Evolutionary conservation across 108 stramenopile species (phyloP), one percentile per base, ranked within the genome.

Genomic region (Skeletonema grethae): DNA sequence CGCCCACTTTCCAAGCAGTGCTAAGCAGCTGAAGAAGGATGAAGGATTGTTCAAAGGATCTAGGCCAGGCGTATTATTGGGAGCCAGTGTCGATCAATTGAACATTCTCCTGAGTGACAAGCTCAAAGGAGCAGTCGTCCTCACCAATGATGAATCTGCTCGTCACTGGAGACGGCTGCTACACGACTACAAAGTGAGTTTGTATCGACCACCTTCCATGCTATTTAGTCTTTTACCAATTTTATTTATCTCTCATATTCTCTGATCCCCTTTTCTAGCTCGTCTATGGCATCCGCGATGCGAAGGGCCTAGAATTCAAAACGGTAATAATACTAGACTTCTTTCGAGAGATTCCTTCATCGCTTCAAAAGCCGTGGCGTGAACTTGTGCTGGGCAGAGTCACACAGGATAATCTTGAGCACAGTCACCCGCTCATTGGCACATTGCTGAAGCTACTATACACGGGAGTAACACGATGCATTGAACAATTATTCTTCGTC

Each of bases 241-340:
- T 28, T 28, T 1, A n/a, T n/a, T 41, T 18, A 1, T 38, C 8
- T 56, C 3, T 0, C 34, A 34, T 34, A 7, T 3, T 34, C 32
- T 7, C 3, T 34, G 32, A 24, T 36, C 4, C 41, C 41, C 20
- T 61, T 41, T 20, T 9, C 39, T 11, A 69, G 45, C 41, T 77
- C 31, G 79, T 84, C 16, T 76, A 60, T 29, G 76, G 80, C 9
- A 84, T 87, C 57, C 63, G 72, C n/a, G 72, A 77, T 34, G 68
- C 85, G 2, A 83, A 86, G 59, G 85, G 85, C 15, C 63, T 86
- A 3, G 83, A 87, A 46, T 87, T 84, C 69, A 61, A 65, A 57
- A 70, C 41, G 48, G 83, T 87, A 4, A 73, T 87, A 34, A 48
- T 87, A 13, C 32, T 87, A 22, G 78, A 87, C 73, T 87, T 87